A percentile compares a stretch with the other conserved stretches of the same genome.
These are phyloP conservation scores for Dendrobium officinale DNA, from an alignment of 106 monocot genomes.

Conservation along the genomic window DNA sequence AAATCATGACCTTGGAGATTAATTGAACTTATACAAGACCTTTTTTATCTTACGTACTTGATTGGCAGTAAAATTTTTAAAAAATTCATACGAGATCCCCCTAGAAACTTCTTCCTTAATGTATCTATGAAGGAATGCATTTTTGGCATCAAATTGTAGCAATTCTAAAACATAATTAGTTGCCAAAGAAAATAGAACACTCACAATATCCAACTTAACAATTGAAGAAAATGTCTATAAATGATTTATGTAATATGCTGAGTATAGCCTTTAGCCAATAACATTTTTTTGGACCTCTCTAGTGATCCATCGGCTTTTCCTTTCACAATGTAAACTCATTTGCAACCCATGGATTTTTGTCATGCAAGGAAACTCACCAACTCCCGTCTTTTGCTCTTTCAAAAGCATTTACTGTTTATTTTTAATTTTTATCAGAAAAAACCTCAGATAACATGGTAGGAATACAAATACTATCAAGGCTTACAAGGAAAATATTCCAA, in stretches of 20 bases:
- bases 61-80: too few relatives aligned
- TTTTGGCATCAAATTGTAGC: slow-evolving; percentile 5
- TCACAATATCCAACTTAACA: too few relatives aligned
- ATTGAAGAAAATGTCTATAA: too few relatives aligned
- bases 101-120: slow-evolving; percentile 11
- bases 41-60: too few relatives aligned
- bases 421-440: background rate
- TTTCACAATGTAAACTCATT: too few relatives aligned
- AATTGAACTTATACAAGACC: too few relatives aligned
- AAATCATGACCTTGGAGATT: too few relatives aligned
- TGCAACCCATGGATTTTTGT: too few relatives aligned
- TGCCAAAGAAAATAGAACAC: background rate
- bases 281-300: too few relatives aligned
- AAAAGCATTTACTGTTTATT: slow-evolving; percentile 1
- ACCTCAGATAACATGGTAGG: background rate
- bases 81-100: background rate
- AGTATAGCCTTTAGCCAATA: too few relatives aligned
- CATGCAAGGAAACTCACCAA: background rate
- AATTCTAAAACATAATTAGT: slow-evolving; percentile 3
- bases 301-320: too few relatives aligned
- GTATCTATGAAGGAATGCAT: background rate
- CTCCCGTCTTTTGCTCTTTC: slow-evolving; percentile 1
- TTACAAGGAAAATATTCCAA: background rate
- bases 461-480: background rate
- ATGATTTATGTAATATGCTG: too few relatives aligned